Base-by-base conservation (phyloP, 73 alveolate species). In the Paramecium caudatum region DNA sequence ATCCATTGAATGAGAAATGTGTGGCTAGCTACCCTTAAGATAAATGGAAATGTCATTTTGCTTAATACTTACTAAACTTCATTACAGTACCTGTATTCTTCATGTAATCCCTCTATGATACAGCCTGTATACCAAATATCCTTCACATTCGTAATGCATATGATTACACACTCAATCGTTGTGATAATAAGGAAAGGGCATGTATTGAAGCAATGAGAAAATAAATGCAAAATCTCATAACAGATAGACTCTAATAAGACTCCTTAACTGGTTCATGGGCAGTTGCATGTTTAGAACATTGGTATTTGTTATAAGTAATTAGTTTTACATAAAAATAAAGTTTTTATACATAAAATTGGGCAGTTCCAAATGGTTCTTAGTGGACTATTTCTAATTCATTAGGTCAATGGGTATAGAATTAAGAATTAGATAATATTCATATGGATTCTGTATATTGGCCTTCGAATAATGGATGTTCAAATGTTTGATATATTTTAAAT, bases 41-140 rank as follows among this genome's bases (percentile, higher is more conserved):
- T 13, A 74, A 39, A 15, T 86, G 84, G 90, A 86, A 63, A 86
- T 86, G 93, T 37, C 68, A 62, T 48, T 86, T 86, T 19, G 84
- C 93, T 9, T 47, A 62, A 25, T 86, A 86, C 55, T 45, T 86
- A 5, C 47, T 86, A 0, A 0, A 63, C 8, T 62, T 34, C 34
- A 86, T 86, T 33, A 63, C 61, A 41, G 81, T 86, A 2, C 93
- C 93, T 62, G 16, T 86, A 6, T 86, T 86, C 47, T 63, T 86
- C 65, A 46, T 86, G 15, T 33, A 78, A 47, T 86, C 93, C 15
- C 30, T 61, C 3, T 86, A 86, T 86, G 93, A 86, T 62, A 39
- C 88, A 21, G 68, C 88, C 1, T 74, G 69, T 5, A 74, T 74
- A 10, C 88, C 88, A 15, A 74, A 74, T 45, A 39, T 74, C 5